Base-by-base conservation (phyloP, 805 yeast species). In the Hanseniaspora thailandica region DNA sequence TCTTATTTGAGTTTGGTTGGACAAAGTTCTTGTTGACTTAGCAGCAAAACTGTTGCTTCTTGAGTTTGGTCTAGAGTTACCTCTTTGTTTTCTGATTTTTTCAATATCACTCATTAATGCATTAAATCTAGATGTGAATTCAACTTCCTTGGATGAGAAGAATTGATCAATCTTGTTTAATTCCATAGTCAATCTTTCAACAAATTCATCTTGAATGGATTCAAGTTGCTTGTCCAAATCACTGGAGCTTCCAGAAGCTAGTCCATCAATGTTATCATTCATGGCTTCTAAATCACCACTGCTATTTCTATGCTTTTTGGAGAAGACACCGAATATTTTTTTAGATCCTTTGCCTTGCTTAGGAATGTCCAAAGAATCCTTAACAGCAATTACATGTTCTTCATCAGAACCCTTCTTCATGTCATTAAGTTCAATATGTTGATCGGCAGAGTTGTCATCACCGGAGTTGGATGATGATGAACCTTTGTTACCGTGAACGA, bases 161-260 rank as follows among this genome's bases (percentile, higher is more conserved):
- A 81, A 81, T 7, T 63, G 68, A 60, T 77, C 79, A 55, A 81
- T 72, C 58, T 77, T 79, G 23, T 58, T 57, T 54, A 78, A 68
- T 59, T 81, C 83, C n/a, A 61, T 64, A 26, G 69, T 59, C 47
- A 81, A 66, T 54, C 70, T 71, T 34, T 69, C 64, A 36, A 78
- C 57, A 56, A 81, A 81, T 2, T 73, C 68, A 36, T 69, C 71
- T 43, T 63, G 65, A 5, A 75, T 68, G 34, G 69, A 68, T 47
- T 63, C 28, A 25, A 23, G 12, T 5, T 43, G 19, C 17, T 51
- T 39, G 12, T 35, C 17, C 1, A 19, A 8, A 26, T n/a, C 17
- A 20, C 36, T 17, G 19, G 23, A 25, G 19, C 19, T 35, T 31
- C 31, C 43, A n/a, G 45, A 30, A 2, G n/a, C 30, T 20, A 23